Conservation (phyloP, 2,329 filamentous ascomycete species). For the Nemania sp. region DNA sequence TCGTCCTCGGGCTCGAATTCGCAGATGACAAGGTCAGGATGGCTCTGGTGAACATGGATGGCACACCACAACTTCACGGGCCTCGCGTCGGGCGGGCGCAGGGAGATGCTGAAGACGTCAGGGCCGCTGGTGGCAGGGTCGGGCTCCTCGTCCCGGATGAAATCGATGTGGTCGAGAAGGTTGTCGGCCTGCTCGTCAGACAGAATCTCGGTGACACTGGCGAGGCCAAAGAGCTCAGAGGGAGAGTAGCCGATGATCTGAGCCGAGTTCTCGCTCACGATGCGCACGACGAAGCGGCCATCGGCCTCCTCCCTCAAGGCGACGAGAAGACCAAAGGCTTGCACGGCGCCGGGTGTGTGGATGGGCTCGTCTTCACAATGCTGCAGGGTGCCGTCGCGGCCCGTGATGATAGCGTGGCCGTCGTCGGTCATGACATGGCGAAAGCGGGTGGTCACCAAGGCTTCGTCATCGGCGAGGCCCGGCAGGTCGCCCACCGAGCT, state of each 20-base stretch:
- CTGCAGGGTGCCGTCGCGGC: conserved; percentile 72
- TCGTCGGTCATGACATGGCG: conserved; percentile 75
- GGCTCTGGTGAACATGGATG: conserved; percentile 71
- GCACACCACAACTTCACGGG: conserved; percentile 82
- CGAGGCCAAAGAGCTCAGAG: conserved; percentile 71
- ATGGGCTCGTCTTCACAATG: conserved; percentile 91
- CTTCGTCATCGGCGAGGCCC: conserved; percentile 41
- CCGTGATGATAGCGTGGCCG: conserved; percentile 82
- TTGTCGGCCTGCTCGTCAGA: conserved; percentile 83
- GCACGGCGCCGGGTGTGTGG: conserved; percentile 79
- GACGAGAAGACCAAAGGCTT: conserved; percentile 77
- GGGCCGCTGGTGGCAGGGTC: conserved; percentile 77
- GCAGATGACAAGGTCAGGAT: conserved; percentile 76
- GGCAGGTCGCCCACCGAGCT: conserved; percentile 20
- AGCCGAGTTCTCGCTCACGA: conserved; percentile 81
- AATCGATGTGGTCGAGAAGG: conserved; percentile 83
- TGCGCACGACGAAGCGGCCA: conserved; percentile 68
- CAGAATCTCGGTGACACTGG: conserved; percentile 81
- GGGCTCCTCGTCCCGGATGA: conserved; percentile 79
- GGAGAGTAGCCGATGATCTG: conserved; percentile 77
- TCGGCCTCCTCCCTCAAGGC: conserved; percentile 72
- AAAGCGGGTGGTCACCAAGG: conserved; percentile 72
- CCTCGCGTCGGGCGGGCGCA: conserved; percentile 60
- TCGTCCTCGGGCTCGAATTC: conserved; percentile 90
- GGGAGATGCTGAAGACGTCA: conserved; percentile 80